Evolutionary conservation across 2,329 filamentous ascomycete species (phyloP).

Genomic region (Aspergillus pseudonomiae): DNA sequence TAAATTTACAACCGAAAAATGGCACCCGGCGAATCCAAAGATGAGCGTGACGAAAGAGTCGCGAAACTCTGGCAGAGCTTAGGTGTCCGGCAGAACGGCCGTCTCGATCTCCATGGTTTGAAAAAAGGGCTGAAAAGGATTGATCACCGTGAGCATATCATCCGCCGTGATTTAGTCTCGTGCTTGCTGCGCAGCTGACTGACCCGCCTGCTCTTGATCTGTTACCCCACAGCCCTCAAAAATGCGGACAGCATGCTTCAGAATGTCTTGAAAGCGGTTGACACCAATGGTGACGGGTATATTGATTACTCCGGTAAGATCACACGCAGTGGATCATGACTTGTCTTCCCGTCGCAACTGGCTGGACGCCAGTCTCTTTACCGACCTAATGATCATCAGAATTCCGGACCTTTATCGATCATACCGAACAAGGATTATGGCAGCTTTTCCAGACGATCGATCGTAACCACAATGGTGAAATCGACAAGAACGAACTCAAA

Average conservation of each 20-base stretch:
- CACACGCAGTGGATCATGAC: slow-evolving; percentile 18
- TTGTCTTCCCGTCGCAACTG: slow-evolving; percentile 18
- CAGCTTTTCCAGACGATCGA: slow-evolving; percentile 86
- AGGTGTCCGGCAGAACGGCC: slow-evolving; percentile 74
- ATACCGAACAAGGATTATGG: slow-evolving; percentile 82
- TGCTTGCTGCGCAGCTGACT: slow-evolving; percentile 27
- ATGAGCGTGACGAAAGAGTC: slow-evolving; percentile 78
- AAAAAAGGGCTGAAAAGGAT: slow-evolving; percentile 84
- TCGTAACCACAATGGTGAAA: slow-evolving; percentile 77
- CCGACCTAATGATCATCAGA: slow-evolving; percentile 57
- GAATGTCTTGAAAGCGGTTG: slow-evolving; percentile 79
- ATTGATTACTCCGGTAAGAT: slow-evolving; percentile 85
- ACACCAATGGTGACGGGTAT: slow-evolving; percentile 82
- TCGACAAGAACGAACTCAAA: slow-evolving; percentile 84
- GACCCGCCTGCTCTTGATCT: slow-evolving; percentile 21
- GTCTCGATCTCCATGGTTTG: slow-evolving; percentile 81
- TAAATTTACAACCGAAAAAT: slow-evolving; percentile 55
- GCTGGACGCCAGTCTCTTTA: slow-evolving; percentile 22
- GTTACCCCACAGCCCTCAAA: slow-evolving; percentile 66
- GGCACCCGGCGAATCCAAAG: slow-evolving; percentile 71
- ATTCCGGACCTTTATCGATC: slow-evolving; percentile 84
- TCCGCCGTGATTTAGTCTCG: slow-evolving; percentile 20
- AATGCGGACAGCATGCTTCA: slow-evolving; percentile 86
- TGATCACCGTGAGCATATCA: slow-evolving; percentile 75
- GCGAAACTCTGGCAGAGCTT: slow-evolving; percentile 82